Evolutionary conservation across 345 rosid genomes (phyloP).

Genomic region (Mercurialis annua): DNA sequence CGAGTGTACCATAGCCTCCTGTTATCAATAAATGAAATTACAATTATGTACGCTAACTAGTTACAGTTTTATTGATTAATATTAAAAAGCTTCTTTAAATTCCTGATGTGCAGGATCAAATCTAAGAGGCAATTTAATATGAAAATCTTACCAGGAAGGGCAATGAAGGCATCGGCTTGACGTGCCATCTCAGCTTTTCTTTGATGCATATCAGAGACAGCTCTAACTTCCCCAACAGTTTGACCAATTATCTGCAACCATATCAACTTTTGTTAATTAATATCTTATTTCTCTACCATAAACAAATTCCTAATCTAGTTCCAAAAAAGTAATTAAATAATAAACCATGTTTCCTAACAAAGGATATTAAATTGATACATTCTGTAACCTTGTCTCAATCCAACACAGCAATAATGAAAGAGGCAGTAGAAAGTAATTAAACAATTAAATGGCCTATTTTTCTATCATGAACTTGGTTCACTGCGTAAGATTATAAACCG

Average conservation of each 20-base stretch:
- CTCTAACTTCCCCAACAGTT: constrained; percentile 80
- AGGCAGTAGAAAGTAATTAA: too few relatives aligned
- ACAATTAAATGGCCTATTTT: neutral
- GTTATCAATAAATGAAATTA: neutral
- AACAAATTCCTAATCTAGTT: too few relatives aligned
- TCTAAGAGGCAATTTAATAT: neutral
- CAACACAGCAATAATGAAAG: neutral
- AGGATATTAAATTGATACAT: neutral
- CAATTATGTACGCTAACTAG: too few relatives aligned
- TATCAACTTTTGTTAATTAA: neutral
- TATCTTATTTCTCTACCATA: neutral
- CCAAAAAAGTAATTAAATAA: too few relatives aligned
- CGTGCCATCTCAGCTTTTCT: constrained; percentile 97
- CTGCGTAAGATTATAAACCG: too few relatives aligned
- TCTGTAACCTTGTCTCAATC: neutral
- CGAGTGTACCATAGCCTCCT: constrained; percentile 98
- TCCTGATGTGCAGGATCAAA: neutral
- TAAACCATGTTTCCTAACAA: neutral
- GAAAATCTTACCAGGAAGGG: constrained; percentile 64
- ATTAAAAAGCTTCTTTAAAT: neutral
- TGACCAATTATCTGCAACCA: constrained; percentile 67
- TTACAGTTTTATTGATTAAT: too few relatives aligned
- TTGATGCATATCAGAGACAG: constrained; percentile 93
- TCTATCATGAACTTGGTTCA: too few relatives aligned
- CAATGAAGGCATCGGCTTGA: constrained; percentile 92